Conservation (phyloP, 768 basidiomycete genomes). For the Cystofilobasidium capitatum region DNA sequence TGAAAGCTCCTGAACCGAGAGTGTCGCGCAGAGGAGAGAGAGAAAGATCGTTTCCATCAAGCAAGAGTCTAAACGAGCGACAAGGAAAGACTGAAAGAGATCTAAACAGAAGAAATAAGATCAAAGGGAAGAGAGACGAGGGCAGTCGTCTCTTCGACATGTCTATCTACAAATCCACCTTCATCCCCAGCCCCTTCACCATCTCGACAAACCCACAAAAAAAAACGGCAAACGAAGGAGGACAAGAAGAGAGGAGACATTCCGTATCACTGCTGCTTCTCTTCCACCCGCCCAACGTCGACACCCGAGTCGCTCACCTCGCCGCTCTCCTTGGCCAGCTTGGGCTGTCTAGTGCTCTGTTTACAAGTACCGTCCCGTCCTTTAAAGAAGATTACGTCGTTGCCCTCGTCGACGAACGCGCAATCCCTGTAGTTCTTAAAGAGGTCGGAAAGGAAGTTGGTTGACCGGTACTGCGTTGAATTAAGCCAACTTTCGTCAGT, state of each 20-base stretch:
- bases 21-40: no score
- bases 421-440: constrained; percentile 57
- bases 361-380: constrained; percentile 72
- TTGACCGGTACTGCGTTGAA: constrained; percentile 30
- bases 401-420: constrained; percentile 80
- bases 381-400: constrained; percentile 73
- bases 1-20: no score
- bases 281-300: no score
- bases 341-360: no score
- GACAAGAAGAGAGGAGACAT: no score
- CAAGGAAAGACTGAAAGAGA: background rate
- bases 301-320: constrained; percentile 58
- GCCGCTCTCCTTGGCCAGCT: constrained; percentile 52
- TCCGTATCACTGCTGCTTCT: no score
- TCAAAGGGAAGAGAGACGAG: no score
- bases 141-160: no score
- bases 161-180: no score
- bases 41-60: background rate
- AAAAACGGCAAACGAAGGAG: no score
- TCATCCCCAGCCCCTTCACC: no score
- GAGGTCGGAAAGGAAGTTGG: constrained; percentile 49
- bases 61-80: background rate
- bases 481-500: constrained; percentile 46
- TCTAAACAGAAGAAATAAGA: background rate
- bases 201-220: no score